Conservation (phyloP, 176 grass and related monocot genomes). For the Oryza punctata region DNA sequence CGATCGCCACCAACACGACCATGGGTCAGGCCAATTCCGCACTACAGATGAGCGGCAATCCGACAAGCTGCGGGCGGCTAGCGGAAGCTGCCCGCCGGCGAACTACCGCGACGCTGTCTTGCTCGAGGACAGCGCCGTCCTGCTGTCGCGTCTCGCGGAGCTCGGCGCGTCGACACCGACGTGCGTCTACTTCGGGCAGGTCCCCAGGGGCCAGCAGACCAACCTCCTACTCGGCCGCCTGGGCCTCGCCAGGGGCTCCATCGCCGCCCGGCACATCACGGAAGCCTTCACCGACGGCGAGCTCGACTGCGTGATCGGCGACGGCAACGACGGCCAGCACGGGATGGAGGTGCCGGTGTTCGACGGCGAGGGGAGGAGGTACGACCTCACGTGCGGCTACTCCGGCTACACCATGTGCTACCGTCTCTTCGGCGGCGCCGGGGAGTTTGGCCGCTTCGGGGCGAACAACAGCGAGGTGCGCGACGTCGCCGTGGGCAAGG, state of each 20-base stretch:
- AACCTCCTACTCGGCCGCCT: background rate
- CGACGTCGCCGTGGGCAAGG: background rate
- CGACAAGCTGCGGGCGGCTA: too few relatives aligned
- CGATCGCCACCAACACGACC: too few relatives aligned
- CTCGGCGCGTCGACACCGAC: conserved; percentile 1
- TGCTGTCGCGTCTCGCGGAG: too few relatives aligned
- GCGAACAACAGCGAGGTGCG: background rate
- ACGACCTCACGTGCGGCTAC: background rate
- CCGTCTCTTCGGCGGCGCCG: background rate
- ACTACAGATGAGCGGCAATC: too few relatives aligned
- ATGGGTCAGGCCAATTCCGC: too few relatives aligned
- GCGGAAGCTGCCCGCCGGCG: too few relatives aligned
- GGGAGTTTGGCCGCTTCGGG: background rate
- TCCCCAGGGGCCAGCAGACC: background rate
- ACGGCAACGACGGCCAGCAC: background rate
- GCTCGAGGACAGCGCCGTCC: background rate
- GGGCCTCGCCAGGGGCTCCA: background rate
- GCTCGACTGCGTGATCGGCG: background rate
- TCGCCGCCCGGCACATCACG: conserved; percentile 6
- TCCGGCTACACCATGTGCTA: background rate
- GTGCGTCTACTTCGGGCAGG: background rate
- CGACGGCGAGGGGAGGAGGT: background rate
- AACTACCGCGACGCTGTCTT: too few relatives aligned
- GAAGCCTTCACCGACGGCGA: conserved; percentile 14
- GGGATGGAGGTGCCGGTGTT: conserved; percentile 2